These are phyloP conservation scores for Ogataea philodendri DNA, from an alignment of 805 yeast species.

Conservation along the genomic window DNA sequence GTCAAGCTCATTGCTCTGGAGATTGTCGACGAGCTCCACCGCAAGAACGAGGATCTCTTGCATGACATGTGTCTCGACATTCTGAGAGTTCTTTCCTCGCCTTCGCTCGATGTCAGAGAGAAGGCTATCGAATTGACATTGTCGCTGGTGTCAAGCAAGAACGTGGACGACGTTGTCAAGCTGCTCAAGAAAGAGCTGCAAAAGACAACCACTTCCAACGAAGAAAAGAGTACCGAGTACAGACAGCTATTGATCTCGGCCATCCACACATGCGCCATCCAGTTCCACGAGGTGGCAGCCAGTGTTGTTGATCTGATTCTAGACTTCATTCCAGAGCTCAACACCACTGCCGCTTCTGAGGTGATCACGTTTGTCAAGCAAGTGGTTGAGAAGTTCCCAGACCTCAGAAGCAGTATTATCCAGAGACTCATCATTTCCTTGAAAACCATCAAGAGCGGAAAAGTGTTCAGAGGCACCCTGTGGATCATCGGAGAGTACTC, in stretches of 20 bases:
- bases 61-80: constrained; percentile 85
- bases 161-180: constrained; percentile 91
- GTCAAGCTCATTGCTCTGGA: constrained; percentile 90
- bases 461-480: constrained; percentile 87
- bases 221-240: constrained; percentile 81
- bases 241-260: constrained; percentile 85
- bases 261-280: constrained; percentile 84
- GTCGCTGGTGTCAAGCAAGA: constrained; percentile 76
- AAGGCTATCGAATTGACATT: constrained; percentile 86
- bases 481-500: constrained; percentile 97
- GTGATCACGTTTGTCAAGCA: constrained; percentile 91
- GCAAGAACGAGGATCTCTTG: constrained; percentile 73
- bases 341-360: constrained; percentile 82
- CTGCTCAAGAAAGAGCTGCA: constrained; percentile 88
- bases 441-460: constrained; percentile 73
- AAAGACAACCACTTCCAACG: constrained; percentile 63
- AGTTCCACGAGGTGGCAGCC: constrained; percentile 87
- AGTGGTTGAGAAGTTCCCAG: constrained; percentile 88
- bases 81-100: constrained; percentile 79
- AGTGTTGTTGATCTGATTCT: constrained; percentile 84
- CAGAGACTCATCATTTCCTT: constrained; percentile 60
- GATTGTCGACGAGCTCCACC: constrained; percentile 73
- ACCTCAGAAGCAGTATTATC: constrained; percentile 64
- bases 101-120: constrained; percentile 86
- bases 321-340: constrained; percentile 82